A percentile compares a stretch with the other conserved stretches of the same genome.
Evolutionary conservation across 768 basidiomycete species (phyloP).

Genomic region (Boletus reticulatus): DNA sequence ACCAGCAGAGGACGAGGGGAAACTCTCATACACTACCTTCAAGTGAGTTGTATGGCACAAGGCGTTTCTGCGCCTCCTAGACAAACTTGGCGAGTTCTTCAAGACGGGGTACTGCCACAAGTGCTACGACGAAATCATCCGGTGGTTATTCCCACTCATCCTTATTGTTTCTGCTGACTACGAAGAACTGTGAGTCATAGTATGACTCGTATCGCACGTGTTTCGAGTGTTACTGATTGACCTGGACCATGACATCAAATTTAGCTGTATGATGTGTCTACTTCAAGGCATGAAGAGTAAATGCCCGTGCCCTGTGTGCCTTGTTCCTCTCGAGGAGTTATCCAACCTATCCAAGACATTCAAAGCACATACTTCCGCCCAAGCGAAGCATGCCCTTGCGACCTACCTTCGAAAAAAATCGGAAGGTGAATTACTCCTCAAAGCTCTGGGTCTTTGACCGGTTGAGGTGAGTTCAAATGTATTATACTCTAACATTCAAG

Average conservation of each 20-base stretch:
- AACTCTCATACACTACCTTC: neutral
- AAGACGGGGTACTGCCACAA: neutral
- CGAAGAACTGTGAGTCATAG: neutral
- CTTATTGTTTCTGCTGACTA: too few relatives aligned
- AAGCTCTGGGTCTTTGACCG: too few relatives aligned
- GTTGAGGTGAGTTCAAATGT: too few relatives aligned
- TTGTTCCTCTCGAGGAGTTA: too few relatives aligned
- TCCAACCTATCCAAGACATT: too few relatives aligned
- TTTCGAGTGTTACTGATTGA: neutral
- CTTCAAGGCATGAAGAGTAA: too few relatives aligned
- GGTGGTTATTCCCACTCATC: neutral
- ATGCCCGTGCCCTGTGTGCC: too few relatives aligned
- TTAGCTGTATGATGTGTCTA: neutral
- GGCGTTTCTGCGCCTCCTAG: neutral
- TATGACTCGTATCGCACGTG: neutral
- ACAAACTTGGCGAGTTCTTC: neutral
- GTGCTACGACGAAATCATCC: neutral
- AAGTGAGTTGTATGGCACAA: neutral
- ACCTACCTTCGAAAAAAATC: too few relatives aligned
- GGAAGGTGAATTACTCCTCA: too few relatives aligned
- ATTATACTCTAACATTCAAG: too few relatives aligned
- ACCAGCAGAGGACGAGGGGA: neutral
- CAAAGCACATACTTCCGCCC: too few relatives aligned
- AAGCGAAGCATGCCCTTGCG: too few relatives aligned
- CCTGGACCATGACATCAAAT: neutral